Percentiles rank a stretch among this genome's conserved stretches.
Conservation (phyloP, 1,139 yeast species). For the Pichia sp. region DNA sequence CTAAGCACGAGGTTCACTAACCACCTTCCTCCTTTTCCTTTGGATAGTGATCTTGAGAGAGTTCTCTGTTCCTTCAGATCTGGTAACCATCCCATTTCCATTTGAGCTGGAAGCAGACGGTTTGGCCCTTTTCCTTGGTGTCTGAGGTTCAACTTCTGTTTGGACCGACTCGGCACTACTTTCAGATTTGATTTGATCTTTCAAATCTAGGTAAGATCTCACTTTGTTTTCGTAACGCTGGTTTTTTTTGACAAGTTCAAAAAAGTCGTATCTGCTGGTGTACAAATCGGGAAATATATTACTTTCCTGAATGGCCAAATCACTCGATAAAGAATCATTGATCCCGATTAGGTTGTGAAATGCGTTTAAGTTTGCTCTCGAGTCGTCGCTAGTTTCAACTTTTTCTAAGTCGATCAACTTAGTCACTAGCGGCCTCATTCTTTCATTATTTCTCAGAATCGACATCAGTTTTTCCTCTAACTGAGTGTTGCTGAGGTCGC, state of each 20-base stretch:
- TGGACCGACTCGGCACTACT: neutral
- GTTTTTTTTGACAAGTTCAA: slow-evolving; percentile 17
- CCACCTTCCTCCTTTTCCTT: slow-evolving; percentile 1
- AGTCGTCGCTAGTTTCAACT: slow-evolving; percentile 8
- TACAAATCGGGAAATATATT: slow-evolving; percentile 14
- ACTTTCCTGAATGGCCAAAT: slow-evolving; percentile 10
- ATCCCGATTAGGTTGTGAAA: slow-evolving; percentile 13
- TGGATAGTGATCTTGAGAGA: slow-evolving; percentile 1
- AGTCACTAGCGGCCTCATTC: neutral
- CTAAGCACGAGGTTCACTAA: neutral
- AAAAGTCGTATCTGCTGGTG: slow-evolving; percentile 11
- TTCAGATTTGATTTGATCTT: slow-evolving; percentile 7
- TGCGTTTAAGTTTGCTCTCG: slow-evolving; percentile 6
- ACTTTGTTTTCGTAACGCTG: slow-evolving; percentile 10
- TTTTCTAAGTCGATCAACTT: slow-evolving; percentile 9
- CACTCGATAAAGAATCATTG: slow-evolving; percentile 13
- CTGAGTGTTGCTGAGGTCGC: slow-evolving; percentile 12
- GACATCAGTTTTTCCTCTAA: slow-evolving; percentile 16
- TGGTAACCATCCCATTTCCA: neutral
- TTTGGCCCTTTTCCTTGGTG: neutral
- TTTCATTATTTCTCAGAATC: slow-evolving; percentile 6
- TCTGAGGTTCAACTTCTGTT: neutral
- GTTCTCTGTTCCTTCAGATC: neutral
- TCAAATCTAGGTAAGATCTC: slow-evolving; percentile 3
- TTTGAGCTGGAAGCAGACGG: neutral